Evolutionary conservation across 2,329 filamentous ascomycete species (phyloP).

Genomic region (Capronia americana): DNA sequence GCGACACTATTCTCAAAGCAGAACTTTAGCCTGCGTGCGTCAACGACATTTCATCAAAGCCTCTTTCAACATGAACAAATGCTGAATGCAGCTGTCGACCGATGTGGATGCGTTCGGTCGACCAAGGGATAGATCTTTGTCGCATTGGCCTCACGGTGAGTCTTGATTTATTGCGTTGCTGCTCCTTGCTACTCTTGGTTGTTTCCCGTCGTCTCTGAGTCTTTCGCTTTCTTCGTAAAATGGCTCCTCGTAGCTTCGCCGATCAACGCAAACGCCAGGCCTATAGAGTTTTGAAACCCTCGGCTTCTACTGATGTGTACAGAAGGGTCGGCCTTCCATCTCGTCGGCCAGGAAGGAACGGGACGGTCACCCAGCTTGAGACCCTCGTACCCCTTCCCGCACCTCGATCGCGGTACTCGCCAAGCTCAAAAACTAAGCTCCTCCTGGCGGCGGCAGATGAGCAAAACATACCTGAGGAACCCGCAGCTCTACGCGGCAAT

Average conservation of each 20-base stretch:
- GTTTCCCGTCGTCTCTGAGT: not conserved
- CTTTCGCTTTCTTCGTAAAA: constrained; percentile 9
- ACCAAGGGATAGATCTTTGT: constrained; percentile 19
- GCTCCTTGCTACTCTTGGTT: constrained; percentile 2
- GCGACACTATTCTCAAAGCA: constrained; percentile 16
- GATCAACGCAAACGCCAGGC: not conserved
- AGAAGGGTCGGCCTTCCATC: not conserved
- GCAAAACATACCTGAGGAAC: not conserved
- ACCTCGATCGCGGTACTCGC: not conserved
- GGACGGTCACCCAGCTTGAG: constrained; percentile 9
- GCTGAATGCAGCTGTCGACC: constrained; percentile 20
- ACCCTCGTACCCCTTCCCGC: not conserved
- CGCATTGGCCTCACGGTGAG: constrained; percentile 11
- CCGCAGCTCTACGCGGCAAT: not conserved
- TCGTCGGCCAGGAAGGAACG: not conserved
- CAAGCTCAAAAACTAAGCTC: constrained; percentile 5
- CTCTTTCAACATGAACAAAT: constrained; percentile 6
- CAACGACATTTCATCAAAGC: constrained; percentile 7
- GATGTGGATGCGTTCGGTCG: constrained; percentile 9
- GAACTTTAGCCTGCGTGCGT: constrained; percentile 8
- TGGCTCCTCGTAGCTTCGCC: constrained; percentile 17
- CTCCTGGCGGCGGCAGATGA: not conserved
- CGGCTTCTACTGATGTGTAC: not conserved
- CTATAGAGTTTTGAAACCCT: not conserved
- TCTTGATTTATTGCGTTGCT: constrained; percentile 26